Base-by-base conservation (phyloP, 78 protist genomes). In the Pelomyxa schiedti region DNA sequence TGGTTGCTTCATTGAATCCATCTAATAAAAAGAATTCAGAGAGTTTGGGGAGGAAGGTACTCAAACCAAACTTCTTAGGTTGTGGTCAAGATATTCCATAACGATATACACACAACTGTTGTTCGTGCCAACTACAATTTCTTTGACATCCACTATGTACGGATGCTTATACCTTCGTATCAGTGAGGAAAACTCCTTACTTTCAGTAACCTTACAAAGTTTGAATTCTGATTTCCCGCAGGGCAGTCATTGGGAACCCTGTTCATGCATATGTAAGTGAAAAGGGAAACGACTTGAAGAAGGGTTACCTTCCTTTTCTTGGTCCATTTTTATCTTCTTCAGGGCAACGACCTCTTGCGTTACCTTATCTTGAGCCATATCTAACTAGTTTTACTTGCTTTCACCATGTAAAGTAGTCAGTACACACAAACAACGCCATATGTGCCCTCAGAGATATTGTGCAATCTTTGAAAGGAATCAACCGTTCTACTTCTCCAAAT, bases 401-500 rank as follows among this genome's bases (percentile, higher is more conserved):
- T n/a, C n/a, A 29, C 70, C n/a, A 9, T n/a, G 29, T 30, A 9
- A 9, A 72, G 3, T 4, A 6, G 72, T 76, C 38, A 42, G 47
- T 3, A 39, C 78, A 28, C 37, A 79, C 83, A 95, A 7, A 98
- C 99, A 16, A 94, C 98, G 40, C 99, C 99, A 72, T 92, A 98
- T 6, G 99, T 89, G 38, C 99, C 99, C 65, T 96, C 97, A 52
- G 97, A 97, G 9, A 96, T 77, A 69, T 95, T 97, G 28, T 90
- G n/a, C n/a, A n/a, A n/a, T n/a, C n/a, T n/a, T n/a, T n/a, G n/a
- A n/a, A n/a, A n/a, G n/a, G n/a, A n/a, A n/a, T n/a, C n/a, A n/a
- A n/a, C n/a, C n/a, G n/a, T n/a, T n/a, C n/a, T n/a, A n/a, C n/a
- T n/a, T n/a, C n/a, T n/a, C n/a, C n/a, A n/a, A n/a, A n/a, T n/a